These are phyloP conservation scores for Coprinellus micaceus DNA, from an alignment of 768 basidiomycete species.

Conservation along the genomic window DNA sequence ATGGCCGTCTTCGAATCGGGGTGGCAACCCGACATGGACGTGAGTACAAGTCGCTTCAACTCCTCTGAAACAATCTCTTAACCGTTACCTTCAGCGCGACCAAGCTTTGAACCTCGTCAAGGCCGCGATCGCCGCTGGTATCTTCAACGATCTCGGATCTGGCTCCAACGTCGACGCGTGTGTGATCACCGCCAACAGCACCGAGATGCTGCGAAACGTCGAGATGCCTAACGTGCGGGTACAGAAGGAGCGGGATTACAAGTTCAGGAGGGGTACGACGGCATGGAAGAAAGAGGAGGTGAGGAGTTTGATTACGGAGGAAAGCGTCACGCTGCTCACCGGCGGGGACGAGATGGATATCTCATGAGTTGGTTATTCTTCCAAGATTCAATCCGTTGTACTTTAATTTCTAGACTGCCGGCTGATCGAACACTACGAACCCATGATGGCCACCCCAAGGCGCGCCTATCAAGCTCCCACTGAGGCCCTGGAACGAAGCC, in stretches of 20 bases:
- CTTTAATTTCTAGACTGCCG: too few species aligned
- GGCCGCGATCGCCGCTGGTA: constrained; percentile 88
- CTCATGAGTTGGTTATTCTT: constrained; percentile 37
- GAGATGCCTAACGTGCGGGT: constrained; percentile 87
- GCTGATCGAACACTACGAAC: too few species aligned
- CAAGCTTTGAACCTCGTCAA: constrained; percentile 82
- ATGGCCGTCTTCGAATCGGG: constrained; percentile 95
- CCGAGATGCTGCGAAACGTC: constrained; percentile 93
- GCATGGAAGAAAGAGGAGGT: constrained; percentile 83
- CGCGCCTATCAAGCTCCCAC: too few species aligned
- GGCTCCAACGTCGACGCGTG: constrained; percentile 99
- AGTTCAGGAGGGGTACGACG: constrained; percentile 84
- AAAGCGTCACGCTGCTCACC: constrained; percentile 55
- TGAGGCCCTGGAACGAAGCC: too few species aligned
- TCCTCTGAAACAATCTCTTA: neutral
- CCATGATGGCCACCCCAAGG: too few species aligned
- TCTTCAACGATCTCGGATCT: constrained; percentile 98
- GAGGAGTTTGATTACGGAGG: constrained; percentile 65
- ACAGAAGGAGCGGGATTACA: constrained; percentile 66
- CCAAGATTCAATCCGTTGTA: too few species aligned
- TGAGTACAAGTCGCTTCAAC: constrained; percentile 30
- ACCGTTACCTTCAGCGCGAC: constrained; percentile 47
- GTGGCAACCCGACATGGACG: constrained; percentile 82
- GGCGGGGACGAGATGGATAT: constrained; percentile 78
- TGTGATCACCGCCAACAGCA: constrained; percentile 81